A percentile compares a stretch with the other conserved stretches of the same genome.
phyloP scores from a whole-genome alignment of 2,329 filamentous ascomycete species.

The Fusarium luffae region DNA sequence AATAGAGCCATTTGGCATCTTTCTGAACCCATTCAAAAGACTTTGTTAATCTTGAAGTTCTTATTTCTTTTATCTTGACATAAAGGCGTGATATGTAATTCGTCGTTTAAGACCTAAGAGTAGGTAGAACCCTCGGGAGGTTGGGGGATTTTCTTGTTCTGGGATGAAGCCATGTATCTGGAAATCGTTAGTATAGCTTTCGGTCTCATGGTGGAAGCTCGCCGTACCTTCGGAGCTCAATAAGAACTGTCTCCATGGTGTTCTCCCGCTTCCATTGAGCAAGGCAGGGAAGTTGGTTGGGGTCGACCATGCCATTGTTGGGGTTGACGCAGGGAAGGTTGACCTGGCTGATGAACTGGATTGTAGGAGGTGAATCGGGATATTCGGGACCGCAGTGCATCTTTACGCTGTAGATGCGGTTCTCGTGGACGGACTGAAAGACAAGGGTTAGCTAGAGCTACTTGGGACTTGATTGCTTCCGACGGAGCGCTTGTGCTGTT shows the following conservation, averaged over 20 bases:
- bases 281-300: conserved; percentile 83
- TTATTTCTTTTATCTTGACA: conserved; percentile 22
- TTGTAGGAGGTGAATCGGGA: conserved; percentile 86
- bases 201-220: neutral
- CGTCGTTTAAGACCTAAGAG: conserved; percentile 40
- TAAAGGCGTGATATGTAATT: conserved; percentile 6
- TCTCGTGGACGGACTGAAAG: conserved; percentile 89
- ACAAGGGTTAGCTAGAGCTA: conserved; percentile 18
- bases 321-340: conserved; percentile 95
- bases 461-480: neutral
- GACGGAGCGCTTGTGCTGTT: neutral
- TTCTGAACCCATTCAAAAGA: conserved; percentile 21
- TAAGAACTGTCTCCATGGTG: conserved; percentile 93
- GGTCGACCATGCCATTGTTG: conserved; percentile 84
- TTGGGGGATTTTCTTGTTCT: conserved; percentile 95
- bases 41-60: conserved; percentile 20
- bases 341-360: conserved; percentile 93
- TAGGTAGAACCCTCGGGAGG: conserved; percentile 82
- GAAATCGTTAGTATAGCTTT: neutral
- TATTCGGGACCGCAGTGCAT: conserved; percentile 94
- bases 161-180: conserved; percentile 91
- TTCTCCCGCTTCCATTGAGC: conserved; percentile 92
- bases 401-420: conserved; percentile 97
- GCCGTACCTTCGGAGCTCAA: conserved; percentile 80
- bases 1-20: conserved; percentile 33